Conservation (phyloP, 2,329 filamentous ascomycete genomes). For the Cladophialophora exuberans region DNA sequence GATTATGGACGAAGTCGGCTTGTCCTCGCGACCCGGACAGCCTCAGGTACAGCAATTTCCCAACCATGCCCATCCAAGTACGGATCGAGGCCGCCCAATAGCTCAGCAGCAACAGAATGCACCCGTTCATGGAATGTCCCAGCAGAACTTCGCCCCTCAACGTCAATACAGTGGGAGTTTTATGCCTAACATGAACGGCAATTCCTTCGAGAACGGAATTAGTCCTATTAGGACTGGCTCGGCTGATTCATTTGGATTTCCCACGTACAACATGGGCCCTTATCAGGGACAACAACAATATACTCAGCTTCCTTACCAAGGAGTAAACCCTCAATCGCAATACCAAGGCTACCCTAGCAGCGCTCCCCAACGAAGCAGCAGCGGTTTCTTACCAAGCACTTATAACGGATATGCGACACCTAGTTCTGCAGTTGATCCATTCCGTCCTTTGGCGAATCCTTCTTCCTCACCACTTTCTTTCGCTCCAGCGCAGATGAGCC, state of each 20-base stretch:
- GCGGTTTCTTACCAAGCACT: conserved; percentile 47
- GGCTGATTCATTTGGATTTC: conserved; percentile 40
- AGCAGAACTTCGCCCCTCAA: conserved; percentile 39
- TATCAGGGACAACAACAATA: conserved; percentile 40
- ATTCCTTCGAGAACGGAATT: conserved; percentile 40
- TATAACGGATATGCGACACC: conserved; percentile 48
- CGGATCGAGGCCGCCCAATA: conserved; percentile 47
- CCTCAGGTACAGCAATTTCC: conserved; percentile 45
- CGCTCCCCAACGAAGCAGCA: conserved; percentile 47
- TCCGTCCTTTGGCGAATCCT: conserved; percentile 46
- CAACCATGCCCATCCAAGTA: conserved; percentile 41
- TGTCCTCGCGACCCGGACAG: conserved; percentile 59
- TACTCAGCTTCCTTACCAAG: conserved; percentile 45
- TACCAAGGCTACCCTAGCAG: conserved; percentile 59
- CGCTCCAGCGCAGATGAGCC: conserved; percentile 43
- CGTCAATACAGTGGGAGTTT: conserved; percentile 49
- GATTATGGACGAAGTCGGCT: conserved; percentile 95
- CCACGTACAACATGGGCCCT: conserved; percentile 43
- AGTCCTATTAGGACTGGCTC: conserved; percentile 44
- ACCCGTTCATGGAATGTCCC: conserved; percentile 36
- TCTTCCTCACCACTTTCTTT: conserved; percentile 42
- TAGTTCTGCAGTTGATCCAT: conserved; percentile 45
- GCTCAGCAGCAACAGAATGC: conserved; percentile 46
- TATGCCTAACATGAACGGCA: conserved; percentile 40
- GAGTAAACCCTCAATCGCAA: conserved; percentile 56